phyloP scores from a whole-genome alignment of 2,329 filamentous ascomycete species.

The Gliomastix tumulicola region DNA sequence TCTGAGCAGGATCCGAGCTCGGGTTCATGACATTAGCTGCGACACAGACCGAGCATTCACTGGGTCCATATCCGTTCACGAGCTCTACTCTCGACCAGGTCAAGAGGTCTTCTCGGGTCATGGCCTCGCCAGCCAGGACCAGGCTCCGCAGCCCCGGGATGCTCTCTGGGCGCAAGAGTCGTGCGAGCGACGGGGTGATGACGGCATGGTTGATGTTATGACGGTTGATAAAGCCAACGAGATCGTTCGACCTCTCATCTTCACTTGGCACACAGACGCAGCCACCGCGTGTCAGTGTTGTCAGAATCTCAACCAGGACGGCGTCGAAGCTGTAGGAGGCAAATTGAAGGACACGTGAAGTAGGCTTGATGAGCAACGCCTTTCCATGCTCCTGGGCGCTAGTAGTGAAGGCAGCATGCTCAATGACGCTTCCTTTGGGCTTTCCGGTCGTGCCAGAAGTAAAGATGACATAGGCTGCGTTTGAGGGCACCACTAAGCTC shows the following conservation, averaged over 20 bases:
- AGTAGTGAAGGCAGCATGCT: slow-evolving; percentile 8
- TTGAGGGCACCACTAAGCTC: background rate
- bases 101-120: slow-evolving; percentile 21
- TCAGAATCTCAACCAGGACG: slow-evolving; percentile 13
- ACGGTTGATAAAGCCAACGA: slow-evolving; percentile 6
- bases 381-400: slow-evolving; percentile 9
- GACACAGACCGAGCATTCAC: slow-evolving; percentile 14
- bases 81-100: slow-evolving; percentile 13
- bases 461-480: slow-evolving; percentile 10
- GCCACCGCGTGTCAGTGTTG: slow-evolving; percentile 6
- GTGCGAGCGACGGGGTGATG: slow-evolving; percentile 26
- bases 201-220: slow-evolving; percentile 6
- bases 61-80: slow-evolving; percentile 13
- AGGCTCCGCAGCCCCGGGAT: slow-evolving; percentile 8
- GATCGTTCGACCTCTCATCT: slow-evolving; percentile 4
- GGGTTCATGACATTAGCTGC: no score
- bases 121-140: slow-evolving; percentile 12
- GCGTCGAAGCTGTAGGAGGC: slow-evolving; percentile 21
- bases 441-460: slow-evolving; percentile 13
- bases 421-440: slow-evolving; percentile 12
- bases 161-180: slow-evolving; percentile 28
- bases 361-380: slow-evolving; percentile 10
- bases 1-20: no score
- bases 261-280: slow-evolving; percentile 10
- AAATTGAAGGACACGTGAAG: slow-evolving; percentile 21